Base-by-base conservation (phyloP, 805 yeast species). In the Kodamaea hsintzibuensis region DNA sequence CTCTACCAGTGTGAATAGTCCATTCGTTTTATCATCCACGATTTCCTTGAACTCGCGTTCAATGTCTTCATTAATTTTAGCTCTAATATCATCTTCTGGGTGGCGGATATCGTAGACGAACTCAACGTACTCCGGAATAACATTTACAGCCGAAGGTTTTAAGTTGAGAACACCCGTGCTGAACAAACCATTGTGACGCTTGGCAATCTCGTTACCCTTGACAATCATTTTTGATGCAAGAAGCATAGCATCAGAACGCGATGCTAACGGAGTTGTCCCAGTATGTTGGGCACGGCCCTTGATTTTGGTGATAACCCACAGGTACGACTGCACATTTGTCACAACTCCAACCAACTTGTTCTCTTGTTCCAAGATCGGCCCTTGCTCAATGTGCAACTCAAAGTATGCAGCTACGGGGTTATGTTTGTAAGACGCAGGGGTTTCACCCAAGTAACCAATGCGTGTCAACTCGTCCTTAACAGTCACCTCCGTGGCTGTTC, bases 371-470 rank as follows among this genome's bases (percentile, higher is more conserved):
- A 86, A 73, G 40, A 85, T 76, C 10, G 91, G 91, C 5, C 92
- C 92, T 67, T 86, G 92, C 62, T 86, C 91, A 56, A 86, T 86
- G 63, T 86, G 92, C 52, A 86, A 72, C 65, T 86, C 92, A 64
- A 86, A 86, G 67, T 86, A 91, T 8, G 88, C 86, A 17, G 82
- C 82, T 18, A 86, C 69, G 16, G 87, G 88, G 57, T 80, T 82
- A 18, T 65, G 70, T 57, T 73, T 60, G 63, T 81, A 76, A 10
- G 77, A 70, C 17, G 85, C 84, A 1, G 76, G 75, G 7, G 70
- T 62, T 1, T 67, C 70, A 13, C 91, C 91, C 57, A 77, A 66
- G 64, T 83, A 86, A 1, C 89, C 90, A 51, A 85, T 86, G 62
- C 88, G 73, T 19, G 70, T 69, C 56, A 86, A 72, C 56, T 85